Evolutionary conservation across 164 flowering plant species (phyloP).

Genomic region (Piper betle): DNA sequence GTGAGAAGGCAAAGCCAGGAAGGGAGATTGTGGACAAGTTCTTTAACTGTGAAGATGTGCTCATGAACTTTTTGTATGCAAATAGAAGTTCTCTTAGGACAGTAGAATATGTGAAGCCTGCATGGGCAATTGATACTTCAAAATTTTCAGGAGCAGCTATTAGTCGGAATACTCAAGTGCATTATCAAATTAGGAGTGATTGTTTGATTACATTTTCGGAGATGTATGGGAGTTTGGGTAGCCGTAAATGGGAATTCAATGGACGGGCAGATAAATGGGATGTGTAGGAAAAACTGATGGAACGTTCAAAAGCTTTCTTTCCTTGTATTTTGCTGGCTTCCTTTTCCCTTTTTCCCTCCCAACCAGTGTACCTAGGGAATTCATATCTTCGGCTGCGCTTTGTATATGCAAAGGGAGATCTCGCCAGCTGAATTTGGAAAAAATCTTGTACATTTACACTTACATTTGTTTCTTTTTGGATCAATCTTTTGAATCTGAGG

Average conservation of each 20-base stretch:
- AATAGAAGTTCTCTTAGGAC: slow-evolving; percentile 52
- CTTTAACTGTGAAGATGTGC: slow-evolving; percentile 90
- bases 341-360: background rate
- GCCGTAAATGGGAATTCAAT: slow-evolving; percentile 46
- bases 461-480: too few relatives aligned
- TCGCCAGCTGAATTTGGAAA: background rate
- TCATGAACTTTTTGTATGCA: slow-evolving; percentile 72
- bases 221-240: slow-evolving; percentile 56
- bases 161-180: slow-evolving; percentile 62
- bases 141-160: slow-evolving; percentile 79
- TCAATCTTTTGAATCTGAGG: too few relatives aligned
- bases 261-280: slow-evolving; percentile 79
- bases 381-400: background rate
- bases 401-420: background rate
- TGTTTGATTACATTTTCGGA: slow-evolving; percentile 57
- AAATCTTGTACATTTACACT: too few relatives aligned
- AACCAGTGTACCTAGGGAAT: background rate
- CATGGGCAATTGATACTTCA: slow-evolving; percentile 86
- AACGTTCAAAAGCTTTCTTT: background rate
- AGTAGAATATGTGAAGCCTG: slow-evolving; percentile 80
- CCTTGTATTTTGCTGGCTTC: background rate
- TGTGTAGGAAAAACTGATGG: slow-evolving; percentile 25
- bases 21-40: slow-evolving; percentile 53
- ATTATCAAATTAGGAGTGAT: slow-evolving; percentile 51
- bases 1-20: slow-evolving; percentile 50